Evolutionary conservation across 202 grass and related monocot species (phyloP).

Genomic region (Zizania palustris): DNA sequence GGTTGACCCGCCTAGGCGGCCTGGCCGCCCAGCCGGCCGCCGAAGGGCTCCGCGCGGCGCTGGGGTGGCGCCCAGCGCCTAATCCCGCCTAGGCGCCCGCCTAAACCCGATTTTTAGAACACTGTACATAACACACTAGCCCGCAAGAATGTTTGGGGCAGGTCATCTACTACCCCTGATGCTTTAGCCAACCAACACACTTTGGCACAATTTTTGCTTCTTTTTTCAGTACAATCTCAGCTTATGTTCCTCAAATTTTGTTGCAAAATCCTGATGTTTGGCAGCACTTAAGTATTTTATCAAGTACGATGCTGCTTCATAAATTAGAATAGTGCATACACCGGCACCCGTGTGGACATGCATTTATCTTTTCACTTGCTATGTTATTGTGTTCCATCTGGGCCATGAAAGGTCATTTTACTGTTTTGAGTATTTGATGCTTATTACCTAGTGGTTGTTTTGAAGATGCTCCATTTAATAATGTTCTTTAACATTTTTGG

Average conservation of each 20-base stretch:
- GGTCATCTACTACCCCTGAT: no score
- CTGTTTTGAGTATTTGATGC: background rate
- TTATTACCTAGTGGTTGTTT: background rate
- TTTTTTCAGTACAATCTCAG: background rate
- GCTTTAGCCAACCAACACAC: no score
- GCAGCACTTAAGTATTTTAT: background rate
- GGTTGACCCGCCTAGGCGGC: no score
- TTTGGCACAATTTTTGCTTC: background rate
- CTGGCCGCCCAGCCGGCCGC: no score
- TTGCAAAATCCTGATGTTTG: background rate
- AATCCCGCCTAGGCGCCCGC: no score
- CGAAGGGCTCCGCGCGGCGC: no score
- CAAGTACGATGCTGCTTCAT: background rate
- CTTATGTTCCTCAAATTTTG: background rate
- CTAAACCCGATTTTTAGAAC: no score
- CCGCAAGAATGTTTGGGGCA: no score
- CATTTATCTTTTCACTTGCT: background rate
- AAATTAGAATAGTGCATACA: background rate
- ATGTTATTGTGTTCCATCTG: background rate
- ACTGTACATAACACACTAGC: no score
- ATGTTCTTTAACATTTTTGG: constrained; percentile 7
- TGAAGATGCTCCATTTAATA: constrained; percentile 10
- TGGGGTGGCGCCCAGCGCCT: no score
- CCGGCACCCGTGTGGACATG: background rate
- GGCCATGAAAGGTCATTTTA: background rate